Conservation (phyloP, 202 grass and related monocot species). For the Miscanthus sacchariflorus region DNA sequence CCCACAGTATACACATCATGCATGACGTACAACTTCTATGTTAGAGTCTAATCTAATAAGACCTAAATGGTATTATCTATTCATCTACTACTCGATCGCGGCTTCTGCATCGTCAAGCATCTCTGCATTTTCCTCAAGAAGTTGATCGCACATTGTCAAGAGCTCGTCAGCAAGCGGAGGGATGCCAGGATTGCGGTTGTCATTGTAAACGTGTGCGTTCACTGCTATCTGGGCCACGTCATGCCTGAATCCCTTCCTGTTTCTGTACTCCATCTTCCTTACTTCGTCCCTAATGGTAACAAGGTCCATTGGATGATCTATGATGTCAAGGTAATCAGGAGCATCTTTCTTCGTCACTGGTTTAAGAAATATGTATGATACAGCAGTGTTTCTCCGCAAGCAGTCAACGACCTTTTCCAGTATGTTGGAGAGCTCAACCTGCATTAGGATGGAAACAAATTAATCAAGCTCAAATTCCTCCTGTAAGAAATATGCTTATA, state of each 20-base stretch:
- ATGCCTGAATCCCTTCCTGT: conserved; percentile 69
- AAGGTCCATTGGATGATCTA: conserved; percentile 82
- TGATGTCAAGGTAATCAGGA: conserved; percentile 75
- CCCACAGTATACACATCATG: no score
- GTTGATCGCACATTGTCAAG: conserved; percentile 62
- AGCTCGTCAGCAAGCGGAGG: conserved; percentile 84
- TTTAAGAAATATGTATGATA: conserved; percentile 82
- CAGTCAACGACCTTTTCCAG: conserved; percentile 74
- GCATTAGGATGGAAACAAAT: conserved; percentile 38
- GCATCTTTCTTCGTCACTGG: conserved; percentile 88
- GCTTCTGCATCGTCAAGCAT: conserved; percentile 62
- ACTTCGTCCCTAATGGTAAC: conserved; percentile 88
- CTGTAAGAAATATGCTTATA: not conserved
- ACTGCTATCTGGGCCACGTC: conserved; percentile 76
- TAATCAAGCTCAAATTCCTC: not conserved
- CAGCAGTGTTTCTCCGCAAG: conserved; percentile 43
- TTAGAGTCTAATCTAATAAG: conserved; percentile 32
- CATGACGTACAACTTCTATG: conserved; percentile 9
- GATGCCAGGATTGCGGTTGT: conserved; percentile 65
- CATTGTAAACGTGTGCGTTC: conserved; percentile 86
- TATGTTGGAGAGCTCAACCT: conserved; percentile 93
- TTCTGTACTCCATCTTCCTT: conserved; percentile 90
- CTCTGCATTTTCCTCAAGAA: conserved; percentile 44
- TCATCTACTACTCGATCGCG: conserved; percentile 49
- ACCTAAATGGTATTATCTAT: conserved; percentile 11